These are phyloP conservation scores for Stevia rebaudiana DNA, from an alignment of 140 eudicot genomes.

Conservation along the genomic window DNA sequence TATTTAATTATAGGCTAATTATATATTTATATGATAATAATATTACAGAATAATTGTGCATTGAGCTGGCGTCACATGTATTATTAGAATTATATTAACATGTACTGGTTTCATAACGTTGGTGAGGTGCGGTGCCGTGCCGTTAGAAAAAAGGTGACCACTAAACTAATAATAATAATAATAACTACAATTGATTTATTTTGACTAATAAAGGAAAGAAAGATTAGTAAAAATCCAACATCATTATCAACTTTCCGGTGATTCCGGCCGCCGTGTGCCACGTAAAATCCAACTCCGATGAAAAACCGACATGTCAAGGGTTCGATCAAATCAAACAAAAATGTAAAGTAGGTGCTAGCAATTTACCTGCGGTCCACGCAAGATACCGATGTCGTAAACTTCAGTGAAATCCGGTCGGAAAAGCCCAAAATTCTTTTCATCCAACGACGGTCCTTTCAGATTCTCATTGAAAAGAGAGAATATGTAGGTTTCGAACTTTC, in stretches of 20 bases:
- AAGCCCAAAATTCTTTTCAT: constrained; percentile 80
- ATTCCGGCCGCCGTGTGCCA: neutral
- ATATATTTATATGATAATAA: neutral
- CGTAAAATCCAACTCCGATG: constrained; percentile 10
- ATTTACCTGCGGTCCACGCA: constrained; percentile 40
- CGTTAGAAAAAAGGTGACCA: constrained; percentile 7
- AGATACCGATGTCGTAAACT: constrained; percentile 66
- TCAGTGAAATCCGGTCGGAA: constrained; percentile 68
- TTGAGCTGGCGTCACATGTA: constrained; percentile 21
- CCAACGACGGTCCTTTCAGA: constrained; percentile 62
- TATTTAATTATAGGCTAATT: too few species aligned
- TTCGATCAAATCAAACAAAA: constrained; percentile 8
- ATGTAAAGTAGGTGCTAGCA: too few species aligned
- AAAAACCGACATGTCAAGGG: neutral
- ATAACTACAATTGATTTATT: neutral
- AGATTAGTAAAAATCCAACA: constrained; percentile 10
- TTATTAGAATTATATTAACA: too few species aligned
- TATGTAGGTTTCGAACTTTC: constrained; percentile 74
- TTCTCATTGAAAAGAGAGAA: constrained; percentile 74
- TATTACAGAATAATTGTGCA: neutral
- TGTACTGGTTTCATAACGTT: too few species aligned
- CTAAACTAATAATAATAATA: neutral
- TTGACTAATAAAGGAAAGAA: neutral
- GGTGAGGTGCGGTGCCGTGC: constrained; percentile 25
- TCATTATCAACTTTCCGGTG: constrained; percentile 5